Evolutionary conservation across 1,284 basidiomycete genomes (phyloP), one percentile per base, ranked within the genome.

Genomic region (Trametes sp.): DNA sequence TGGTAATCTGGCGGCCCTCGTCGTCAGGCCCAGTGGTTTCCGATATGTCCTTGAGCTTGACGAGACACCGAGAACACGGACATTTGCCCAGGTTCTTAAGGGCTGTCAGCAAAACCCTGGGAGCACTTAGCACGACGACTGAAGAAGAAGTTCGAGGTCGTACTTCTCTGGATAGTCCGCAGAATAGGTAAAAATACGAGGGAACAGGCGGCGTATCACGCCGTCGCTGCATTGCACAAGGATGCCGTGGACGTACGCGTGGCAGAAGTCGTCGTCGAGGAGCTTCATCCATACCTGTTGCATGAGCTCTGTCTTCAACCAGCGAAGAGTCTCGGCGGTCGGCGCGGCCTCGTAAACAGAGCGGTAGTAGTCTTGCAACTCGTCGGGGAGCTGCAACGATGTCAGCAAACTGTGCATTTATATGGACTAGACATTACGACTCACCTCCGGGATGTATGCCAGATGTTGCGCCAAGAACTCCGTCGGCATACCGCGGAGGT

Each of bases 111-210:
- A 49, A 28, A 1, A 49, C 19, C 16, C 46, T 49, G 7, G 2
- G 31, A 14, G n/a, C 5, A 9, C 7, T 4, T 19, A 31, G 26
- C 2, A 1, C 1, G 4, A 5, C 13, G 26, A 49, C 8, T 29
- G 19, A n/a, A 2, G 46, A 1, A n/a, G 6, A 6, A 5, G 16
- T 7, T 9, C 8, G 16, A 2, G 29, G 33, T 16, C 4, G 9
- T 54, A 72, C 69, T 69, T 69, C 55, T 72, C 71, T 5, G 69
- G 65, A 70, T 79, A 81, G 61, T 81, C 79, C 0, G 76, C 69
- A 0, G 69, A 68, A 26, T 72, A 69, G 2, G 59, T 66, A 42
- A 70, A 61, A 4, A 72, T 48, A 2, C 67, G 56, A 5, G 67
- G 69, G 42, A 64, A 72, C 5, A 70, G 14, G 2, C 67, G 60